A percentile compares a stretch with the other conserved stretches of the same genome.
Conservation (phyloP, 2,329 filamentous ascomycete genomes). For the Cryphonectria japonica region DNA sequence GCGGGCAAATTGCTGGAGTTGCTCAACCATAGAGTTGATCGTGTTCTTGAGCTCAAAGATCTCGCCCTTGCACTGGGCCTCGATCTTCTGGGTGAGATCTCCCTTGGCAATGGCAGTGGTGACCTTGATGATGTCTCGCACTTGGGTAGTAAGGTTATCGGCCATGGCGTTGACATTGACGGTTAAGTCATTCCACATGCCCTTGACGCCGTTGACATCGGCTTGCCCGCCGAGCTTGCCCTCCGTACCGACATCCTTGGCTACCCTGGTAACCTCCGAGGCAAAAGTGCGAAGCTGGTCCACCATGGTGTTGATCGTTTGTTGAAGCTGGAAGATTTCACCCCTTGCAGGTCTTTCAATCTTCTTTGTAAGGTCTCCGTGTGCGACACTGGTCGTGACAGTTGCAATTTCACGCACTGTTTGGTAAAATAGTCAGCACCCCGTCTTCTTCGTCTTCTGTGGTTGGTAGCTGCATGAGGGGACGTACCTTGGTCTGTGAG, state of each 20-base stretch:
- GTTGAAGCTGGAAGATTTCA: slow-evolving; percentile 81
- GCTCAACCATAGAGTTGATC: slow-evolving; percentile 99
- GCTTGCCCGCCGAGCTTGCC: slow-evolving; percentile 82
- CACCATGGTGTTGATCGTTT: slow-evolving; percentile 90
- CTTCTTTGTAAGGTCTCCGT: slow-evolving; percentile 82
- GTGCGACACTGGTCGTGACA: slow-evolving; percentile 81
- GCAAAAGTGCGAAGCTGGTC: slow-evolving; percentile 83
- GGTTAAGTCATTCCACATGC: slow-evolving; percentile 87
- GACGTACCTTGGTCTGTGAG: slow-evolving; percentile 71
- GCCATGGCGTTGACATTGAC: slow-evolving; percentile 89
- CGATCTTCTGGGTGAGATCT: slow-evolving; percentile 95
- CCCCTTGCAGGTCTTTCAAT: slow-evolving; percentile 80
- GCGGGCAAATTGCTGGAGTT: slow-evolving; percentile 92
- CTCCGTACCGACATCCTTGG: slow-evolving; percentile 82
- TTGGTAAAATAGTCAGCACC: slow-evolving; percentile 3
- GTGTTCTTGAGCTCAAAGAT: slow-evolving; percentile 95
- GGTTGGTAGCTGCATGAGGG: background rate
- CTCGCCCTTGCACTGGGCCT: slow-evolving; percentile 89
- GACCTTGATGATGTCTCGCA: slow-evolving; percentile 90
- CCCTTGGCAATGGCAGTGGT: slow-evolving; percentile 76
- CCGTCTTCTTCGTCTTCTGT: background rate
- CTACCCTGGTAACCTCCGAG: slow-evolving; percentile 81
- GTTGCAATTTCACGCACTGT: slow-evolving; percentile 81
- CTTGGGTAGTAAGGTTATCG: slow-evolving; percentile 83
- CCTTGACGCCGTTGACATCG: slow-evolving; percentile 81